phyloP scores from a whole-genome alignment of 176 grass and related monocot species.

The Hsuehochloa calcarea region DNA sequence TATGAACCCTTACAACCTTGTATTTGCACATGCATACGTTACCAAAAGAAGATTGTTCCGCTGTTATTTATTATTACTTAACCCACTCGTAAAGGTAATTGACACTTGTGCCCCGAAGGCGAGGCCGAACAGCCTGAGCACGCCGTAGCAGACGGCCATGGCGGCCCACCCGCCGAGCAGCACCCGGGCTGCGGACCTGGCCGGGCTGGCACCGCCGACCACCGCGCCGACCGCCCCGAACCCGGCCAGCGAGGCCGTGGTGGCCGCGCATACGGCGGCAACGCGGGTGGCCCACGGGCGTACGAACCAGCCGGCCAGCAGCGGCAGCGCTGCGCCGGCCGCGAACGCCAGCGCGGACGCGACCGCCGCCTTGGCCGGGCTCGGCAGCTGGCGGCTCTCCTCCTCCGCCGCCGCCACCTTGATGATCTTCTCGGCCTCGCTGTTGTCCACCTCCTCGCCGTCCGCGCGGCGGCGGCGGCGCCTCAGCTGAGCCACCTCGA shows the following conservation, averaged over 20 bases:
- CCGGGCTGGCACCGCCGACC: conserved; percentile 9
- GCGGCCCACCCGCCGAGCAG: conserved; percentile 43
- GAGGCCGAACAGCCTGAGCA: conserved; percentile 30
- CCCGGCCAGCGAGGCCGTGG: conserved; percentile 6
- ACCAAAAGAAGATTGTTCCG: not conserved
- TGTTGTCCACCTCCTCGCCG: no score
- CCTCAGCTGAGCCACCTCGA: conserved; percentile 43
- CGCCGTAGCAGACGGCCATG: conserved; percentile 43
- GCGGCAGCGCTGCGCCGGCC: conserved; percentile 26
- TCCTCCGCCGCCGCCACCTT: not conserved
- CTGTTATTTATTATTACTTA: no score
- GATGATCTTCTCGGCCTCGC: not conserved
- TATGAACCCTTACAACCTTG: no score
- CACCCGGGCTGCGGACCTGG: conserved; percentile 9
- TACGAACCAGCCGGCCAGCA: conserved; percentile 39
- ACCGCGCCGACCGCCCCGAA: conserved; percentile 22
- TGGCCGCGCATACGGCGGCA: conserved; percentile 14
- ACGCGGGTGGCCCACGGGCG: conserved; percentile 10
- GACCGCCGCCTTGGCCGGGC: conserved; percentile 29
- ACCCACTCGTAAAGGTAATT: no score
- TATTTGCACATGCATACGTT: no score
- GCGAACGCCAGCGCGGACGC: conserved; percentile 41
- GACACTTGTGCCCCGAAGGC: not conserved
- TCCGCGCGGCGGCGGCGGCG: not conserved
- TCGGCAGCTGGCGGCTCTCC: conserved; percentile 26